These are phyloP conservation scores for Ceratobasidium sp. DNA, from an alignment of 1,284 basidiomycete genomes.

Conservation along the genomic window DNA sequence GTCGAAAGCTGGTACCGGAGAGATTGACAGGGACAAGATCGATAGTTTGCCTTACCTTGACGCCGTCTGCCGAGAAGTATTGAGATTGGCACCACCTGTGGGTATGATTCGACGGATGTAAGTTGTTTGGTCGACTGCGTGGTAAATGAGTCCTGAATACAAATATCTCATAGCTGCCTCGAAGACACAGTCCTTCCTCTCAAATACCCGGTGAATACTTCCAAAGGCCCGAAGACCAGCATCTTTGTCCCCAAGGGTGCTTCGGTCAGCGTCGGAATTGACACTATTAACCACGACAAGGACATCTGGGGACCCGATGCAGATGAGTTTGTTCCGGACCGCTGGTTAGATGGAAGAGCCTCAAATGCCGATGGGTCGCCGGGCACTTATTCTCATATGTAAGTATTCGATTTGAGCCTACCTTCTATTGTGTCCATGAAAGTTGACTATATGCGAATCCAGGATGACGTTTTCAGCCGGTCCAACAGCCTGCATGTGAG, in stretches of 20 bases:
- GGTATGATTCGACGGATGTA: slow-evolving; percentile 72
- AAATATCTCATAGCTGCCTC: neutral
- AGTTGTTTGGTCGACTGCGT: neutral
- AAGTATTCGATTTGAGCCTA: neutral
- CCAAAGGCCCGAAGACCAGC: neutral
- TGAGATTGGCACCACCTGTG: slow-evolving; percentile 75
- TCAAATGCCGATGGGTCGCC: slow-evolving; percentile 8
- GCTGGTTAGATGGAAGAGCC: slow-evolving; percentile 18
- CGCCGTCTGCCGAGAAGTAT: slow-evolving; percentile 74
- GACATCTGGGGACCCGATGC: slow-evolving; percentile 20
- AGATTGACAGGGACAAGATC: slow-evolving; percentile 45
- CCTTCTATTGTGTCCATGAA: no score
- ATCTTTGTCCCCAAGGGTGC: slow-evolving; percentile 48
- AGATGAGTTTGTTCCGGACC: slow-evolving; percentile 6
- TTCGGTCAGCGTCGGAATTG: slow-evolving; percentile 46
- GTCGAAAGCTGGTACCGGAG: slow-evolving; percentile 50
- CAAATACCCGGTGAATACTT: slow-evolving; percentile 4
- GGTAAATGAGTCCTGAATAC: neutral
- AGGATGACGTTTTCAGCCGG: slow-evolving; percentile 34
- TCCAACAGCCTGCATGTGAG: slow-evolving; percentile 21
- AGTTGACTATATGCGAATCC: neutral
- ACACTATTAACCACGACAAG: neutral
- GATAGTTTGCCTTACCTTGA: slow-evolving; percentile 67
- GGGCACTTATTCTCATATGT: slow-evolving; percentile 22
- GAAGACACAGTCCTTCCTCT: slow-evolving; percentile 24